A percentile compares a stretch with the other conserved stretches of the same genome.
Evolutionary conservation across 345 rosid species (phyloP).

Genomic region (Linum trigynum): DNA sequence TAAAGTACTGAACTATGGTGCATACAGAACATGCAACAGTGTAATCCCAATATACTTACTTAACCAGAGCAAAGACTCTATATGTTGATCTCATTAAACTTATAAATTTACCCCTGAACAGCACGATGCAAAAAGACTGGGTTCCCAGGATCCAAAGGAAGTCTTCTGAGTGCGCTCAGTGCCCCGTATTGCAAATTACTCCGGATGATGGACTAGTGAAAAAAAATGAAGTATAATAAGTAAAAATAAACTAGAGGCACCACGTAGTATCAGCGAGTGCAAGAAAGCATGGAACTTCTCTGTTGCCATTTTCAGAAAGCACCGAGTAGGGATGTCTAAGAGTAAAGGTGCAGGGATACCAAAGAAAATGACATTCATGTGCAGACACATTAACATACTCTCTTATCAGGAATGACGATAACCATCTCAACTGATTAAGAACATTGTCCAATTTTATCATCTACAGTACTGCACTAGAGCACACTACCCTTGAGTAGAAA

Average conservation of each 20-base stretch:
- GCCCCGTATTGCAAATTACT: conserved; percentile 96
- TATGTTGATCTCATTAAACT: conserved; percentile 1
- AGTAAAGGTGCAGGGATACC: too few species aligned
- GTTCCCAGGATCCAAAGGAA: conserved; percentile 98
- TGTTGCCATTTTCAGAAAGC: too few species aligned
- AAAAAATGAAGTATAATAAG: background rate
- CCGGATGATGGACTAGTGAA: conserved; percentile 59
- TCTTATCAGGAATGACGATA: background rate
- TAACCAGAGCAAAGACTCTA: background rate
- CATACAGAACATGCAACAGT: background rate
- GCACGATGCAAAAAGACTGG: conserved; percentile 88
- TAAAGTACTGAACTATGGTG: too few species aligned
- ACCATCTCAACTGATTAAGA: background rate
- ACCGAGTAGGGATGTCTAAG: too few species aligned
- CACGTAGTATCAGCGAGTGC: background rate
- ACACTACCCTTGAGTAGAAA: background rate
- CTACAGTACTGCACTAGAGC: background rate
- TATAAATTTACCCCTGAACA: conserved; percentile 66
- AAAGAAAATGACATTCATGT: background rate
- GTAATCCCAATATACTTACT: background rate
- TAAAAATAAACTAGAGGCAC: background rate
- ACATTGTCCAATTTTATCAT: background rate
- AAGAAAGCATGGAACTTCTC: background rate
- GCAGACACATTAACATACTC: background rate
- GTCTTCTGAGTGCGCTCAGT: conserved; percentile 93